A percentile compares a stretch with the other conserved stretches of the same genome.
These are phyloP conservation scores for Coccomyxa sp. DNA, from an alignment of 139 green algal species.

Conservation along the genomic window DNA sequence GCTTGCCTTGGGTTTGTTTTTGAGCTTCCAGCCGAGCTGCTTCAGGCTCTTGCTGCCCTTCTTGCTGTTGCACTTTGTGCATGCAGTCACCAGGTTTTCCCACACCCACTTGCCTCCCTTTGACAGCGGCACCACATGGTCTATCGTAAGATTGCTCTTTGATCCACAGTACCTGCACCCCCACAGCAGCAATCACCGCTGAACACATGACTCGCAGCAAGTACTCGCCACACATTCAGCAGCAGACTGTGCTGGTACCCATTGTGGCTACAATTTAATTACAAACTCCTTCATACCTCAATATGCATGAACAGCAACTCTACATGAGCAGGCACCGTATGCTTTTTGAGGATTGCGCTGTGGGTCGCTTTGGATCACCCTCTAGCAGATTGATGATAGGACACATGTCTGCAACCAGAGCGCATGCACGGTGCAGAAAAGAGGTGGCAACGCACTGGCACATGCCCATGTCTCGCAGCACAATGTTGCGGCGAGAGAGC, in stretches of 20 bases:
- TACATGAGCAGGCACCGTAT: too few relatives aligned
- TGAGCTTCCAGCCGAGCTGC: slow-evolving; percentile 54
- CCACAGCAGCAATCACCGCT: not conserved
- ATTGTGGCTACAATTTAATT: too few relatives aligned
- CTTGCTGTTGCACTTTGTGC: slow-evolving; percentile 44
- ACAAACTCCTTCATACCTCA: too few relatives aligned
- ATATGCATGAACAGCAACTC: too few relatives aligned
- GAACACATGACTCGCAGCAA: not conserved
- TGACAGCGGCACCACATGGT: slow-evolving; percentile 48
- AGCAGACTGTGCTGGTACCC: too few relatives aligned
- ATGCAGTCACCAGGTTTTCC: slow-evolving; percentile 45
- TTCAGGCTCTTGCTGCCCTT: slow-evolving; percentile 52
- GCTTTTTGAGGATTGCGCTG: too few relatives aligned
- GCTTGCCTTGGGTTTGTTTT: slow-evolving; percentile 2
- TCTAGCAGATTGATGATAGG: too few relatives aligned
- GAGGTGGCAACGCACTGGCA: slow-evolving; percentile 26
- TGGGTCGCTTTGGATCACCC: too few relatives aligned
- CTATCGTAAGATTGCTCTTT: slow-evolving; percentile 42
- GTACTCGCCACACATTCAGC: not conserved
- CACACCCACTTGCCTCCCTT: slow-evolving; percentile 46
- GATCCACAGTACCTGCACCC: slow-evolving; percentile 53
- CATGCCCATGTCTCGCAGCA: slow-evolving; percentile 36
- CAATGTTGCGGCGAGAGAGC: slow-evolving; percentile 44
- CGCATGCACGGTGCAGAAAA: not conserved
- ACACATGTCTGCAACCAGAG: too few relatives aligned